Base-by-base conservation (phyloP, 352 stramenopile species). In the Thalassiosira pacifica region DNA sequence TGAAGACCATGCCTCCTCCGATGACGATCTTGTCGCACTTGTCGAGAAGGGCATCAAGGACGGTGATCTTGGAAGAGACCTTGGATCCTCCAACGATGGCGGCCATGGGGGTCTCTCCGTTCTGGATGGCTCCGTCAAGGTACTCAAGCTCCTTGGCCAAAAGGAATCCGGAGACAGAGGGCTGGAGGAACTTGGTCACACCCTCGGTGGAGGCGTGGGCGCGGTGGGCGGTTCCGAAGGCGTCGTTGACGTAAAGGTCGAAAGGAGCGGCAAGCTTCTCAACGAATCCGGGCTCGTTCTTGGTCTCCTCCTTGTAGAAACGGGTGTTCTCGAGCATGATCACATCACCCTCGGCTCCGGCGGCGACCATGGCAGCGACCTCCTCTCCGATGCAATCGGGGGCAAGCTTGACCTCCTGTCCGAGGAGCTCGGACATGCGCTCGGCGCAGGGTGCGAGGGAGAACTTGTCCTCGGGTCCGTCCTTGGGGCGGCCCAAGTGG, bases 141-240 rank as follows among this genome's bases (percentile, higher is more conserved):
- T 99, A 99, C 91, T 98, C 95, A 64, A 99, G 95, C 92, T 99
- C 97, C 94, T 99, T 99, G 75, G 98, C 97, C 85, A 99, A 96
- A 63, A 99, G 92, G 86, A 98, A 98, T 67, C 98, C 98, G 64
- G 95, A 97, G 52, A 98, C 97, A 63, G 93, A 98, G 10, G 95
- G 97, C 55, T 95, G 82, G 52, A 99, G 95, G 93, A 97, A 97
- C 87, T 98, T 97, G 61, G 97, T 98, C 24, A 99, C 97, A 82
- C 98, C 98, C 82, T 98, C 97, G 0, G 97, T 99, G n/a, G 97
- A 99, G 19, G 97, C 97, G 82, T 99, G 98, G 37, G 98, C 98
- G 79, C 98, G 97, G 90, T 99, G 98, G 57, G 97, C 98, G 37
- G 97, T 98, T 70, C 98, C 98, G 88, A 99, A 99, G 9, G 98